Base-by-base conservation (phyloP, 306 rosid genomes). In the Ceratonia siliqua region DNA sequence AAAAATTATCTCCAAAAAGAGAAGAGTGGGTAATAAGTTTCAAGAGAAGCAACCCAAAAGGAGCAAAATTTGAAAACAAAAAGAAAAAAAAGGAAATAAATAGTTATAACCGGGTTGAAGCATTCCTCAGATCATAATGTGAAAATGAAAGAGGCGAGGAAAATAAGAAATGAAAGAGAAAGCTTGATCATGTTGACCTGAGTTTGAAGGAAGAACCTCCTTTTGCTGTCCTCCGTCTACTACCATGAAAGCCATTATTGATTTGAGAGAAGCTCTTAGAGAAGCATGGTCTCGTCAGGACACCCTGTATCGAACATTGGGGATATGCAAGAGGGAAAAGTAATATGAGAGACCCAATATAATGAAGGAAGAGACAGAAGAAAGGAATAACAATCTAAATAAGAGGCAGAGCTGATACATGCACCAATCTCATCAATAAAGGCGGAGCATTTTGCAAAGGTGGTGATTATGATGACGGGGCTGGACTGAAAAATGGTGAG, bases 141-240 rank as follows among this genome's bases (percentile, higher is more conserved):
- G 49, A 42, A 41, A 74, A 69, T 8, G 5, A 43, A 65, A 49
- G n/a, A 24, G 21, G 10, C n/a, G 10, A 1, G n/a, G 56, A 58
- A 46, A 35, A 8, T 9, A 14, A 73, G 36, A 46, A 49, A 21
- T 39, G 3, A 62, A 46, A 48, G 24, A 18, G 38, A 48, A 32
- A 76, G 9, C 20, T 72, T 68, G 73, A 77, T 46, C 56, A 63
- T 35, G 63, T 42, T 38, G 17, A 85, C 96, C 88, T 80, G 84
- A 79, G 81, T 46, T 79, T 74, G 83, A 78, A 73, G 79, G 65
- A 80, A 76, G 78, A 78, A 70, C 64, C 79, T 68, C 78, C 56
- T 63, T 80, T 62, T 57, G 66, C 65, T 71, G 35, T 48, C 72
- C 69, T 65, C 67, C 78, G 45, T 79, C 62, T 9, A 63, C 64